phyloP scores from a whole-genome alignment of 2,329 filamentous ascomycete genomes.

The Macrophomina pseudophaseolina region DNA sequence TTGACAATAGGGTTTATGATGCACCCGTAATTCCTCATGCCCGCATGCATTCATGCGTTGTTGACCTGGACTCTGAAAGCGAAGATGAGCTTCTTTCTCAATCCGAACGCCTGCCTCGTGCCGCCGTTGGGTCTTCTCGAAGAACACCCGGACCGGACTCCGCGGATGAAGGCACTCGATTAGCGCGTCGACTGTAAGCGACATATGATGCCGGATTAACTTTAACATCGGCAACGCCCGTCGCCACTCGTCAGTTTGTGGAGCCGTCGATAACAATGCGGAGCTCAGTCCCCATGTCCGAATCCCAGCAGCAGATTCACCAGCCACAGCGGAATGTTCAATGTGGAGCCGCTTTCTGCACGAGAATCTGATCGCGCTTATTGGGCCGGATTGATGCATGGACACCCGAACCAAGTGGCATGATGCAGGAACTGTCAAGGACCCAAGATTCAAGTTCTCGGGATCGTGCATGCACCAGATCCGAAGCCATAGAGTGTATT shows the following conservation, averaged over 20 bases:
- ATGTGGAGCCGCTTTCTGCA: background rate
- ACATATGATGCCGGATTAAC: background rate
- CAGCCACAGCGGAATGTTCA: background rate
- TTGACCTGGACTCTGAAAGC: slow-evolving; percentile 6
- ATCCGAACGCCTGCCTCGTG: background rate
- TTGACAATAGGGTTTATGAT: background rate
- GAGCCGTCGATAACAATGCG: background rate
- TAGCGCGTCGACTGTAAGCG: background rate
- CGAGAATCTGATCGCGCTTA: slow-evolving; percentile 14
- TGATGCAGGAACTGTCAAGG: background rate
- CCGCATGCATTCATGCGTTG: background rate
- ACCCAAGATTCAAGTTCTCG: background rate
- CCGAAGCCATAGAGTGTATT: background rate
- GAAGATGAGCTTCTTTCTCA: slow-evolving; percentile 11
- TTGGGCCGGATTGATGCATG: background rate
- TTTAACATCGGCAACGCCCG: background rate
- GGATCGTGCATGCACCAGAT: background rate
- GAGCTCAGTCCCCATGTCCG: background rate
- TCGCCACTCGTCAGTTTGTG: background rate
- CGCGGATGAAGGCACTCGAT: background rate
- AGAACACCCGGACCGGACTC: background rate
- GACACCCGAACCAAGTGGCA: background rate
- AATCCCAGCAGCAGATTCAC: background rate
- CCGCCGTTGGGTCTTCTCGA: background rate
- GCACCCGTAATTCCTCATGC: too few relatives aligned